These are phyloP conservation scores for Monosporozyma yasuniensis DNA, from an alignment of 805 yeast species.

Conservation along the genomic window DNA sequence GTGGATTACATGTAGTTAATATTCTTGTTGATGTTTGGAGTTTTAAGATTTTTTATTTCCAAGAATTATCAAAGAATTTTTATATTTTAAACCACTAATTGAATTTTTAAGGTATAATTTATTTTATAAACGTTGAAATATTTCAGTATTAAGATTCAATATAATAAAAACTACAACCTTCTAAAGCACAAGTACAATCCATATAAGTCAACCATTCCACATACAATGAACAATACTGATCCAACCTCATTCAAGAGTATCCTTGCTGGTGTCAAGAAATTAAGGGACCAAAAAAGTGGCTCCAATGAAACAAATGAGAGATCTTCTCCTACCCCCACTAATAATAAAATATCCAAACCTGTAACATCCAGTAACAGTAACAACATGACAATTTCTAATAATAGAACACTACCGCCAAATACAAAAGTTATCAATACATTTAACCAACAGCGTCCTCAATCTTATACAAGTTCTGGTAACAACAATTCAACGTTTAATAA, in stretches of 20 bases:
- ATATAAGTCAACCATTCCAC: too few species aligned
- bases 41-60: too few species aligned
- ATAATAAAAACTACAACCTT: too few species aligned
- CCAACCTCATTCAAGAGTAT: conserved; percentile 64
- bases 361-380: background rate
- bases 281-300: conserved; percentile 37
- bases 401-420: background rate
- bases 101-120: too few species aligned
- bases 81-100: too few species aligned
- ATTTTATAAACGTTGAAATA: too few species aligned
- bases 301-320: conserved; percentile 2
- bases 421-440: conserved; percentile 13
- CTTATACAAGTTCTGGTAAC: too few species aligned
- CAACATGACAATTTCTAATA: background rate
- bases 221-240: conserved; percentile 31
- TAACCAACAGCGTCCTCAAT: conserved; percentile 13
- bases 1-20: too few species aligned
- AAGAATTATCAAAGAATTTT: too few species aligned
- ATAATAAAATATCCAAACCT: background rate
- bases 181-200: too few species aligned
- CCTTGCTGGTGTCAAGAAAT: conserved; percentile 56
- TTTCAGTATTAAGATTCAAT: too few species aligned
- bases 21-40: too few species aligned
- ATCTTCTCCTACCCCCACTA: background rate
- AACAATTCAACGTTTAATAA: background rate